Percentiles rank a stretch among this genome's conserved stretches.
These are phyloP conservation scores for Rubia balearica DNA, from an alignment of 305 asterid genomes.

Conservation along the genomic window DNA sequence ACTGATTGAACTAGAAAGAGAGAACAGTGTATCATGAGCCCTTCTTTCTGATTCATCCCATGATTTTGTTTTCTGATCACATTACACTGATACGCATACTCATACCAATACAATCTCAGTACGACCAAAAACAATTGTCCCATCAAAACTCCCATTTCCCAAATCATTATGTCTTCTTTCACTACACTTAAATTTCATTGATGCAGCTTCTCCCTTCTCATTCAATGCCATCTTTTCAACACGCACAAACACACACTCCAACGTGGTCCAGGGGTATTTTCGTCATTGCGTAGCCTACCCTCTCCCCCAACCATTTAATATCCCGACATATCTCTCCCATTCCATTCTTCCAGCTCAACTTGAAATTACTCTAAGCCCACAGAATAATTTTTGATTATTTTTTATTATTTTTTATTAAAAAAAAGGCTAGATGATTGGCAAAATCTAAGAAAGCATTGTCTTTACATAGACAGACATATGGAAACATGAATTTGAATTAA, in stretches of 20 bases:
- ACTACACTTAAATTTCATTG: slow-evolving; percentile 14
- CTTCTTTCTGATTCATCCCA: neutral
- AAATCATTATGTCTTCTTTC: neutral
- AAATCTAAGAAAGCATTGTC: too few species aligned
- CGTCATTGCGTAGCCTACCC: slow-evolving; percentile 5
- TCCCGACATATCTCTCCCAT: slow-evolving; percentile 28
- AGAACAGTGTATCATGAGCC: neutral
- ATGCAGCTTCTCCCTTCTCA: slow-evolving; percentile 18
- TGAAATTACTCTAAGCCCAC: neutral
- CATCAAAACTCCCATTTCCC: slow-evolving; percentile 16
- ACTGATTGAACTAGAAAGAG: too few species aligned
- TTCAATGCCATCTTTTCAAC: slow-evolving; percentile 18
- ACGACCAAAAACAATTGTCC: slow-evolving; percentile 25
- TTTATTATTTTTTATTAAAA: too few species aligned
- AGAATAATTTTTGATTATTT: neutral
- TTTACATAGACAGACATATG: too few species aligned
- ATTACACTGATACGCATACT: neutral
- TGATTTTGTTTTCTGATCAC: neutral
- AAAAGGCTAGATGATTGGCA: neutral
- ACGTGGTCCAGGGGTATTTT: slow-evolving; percentile 20
- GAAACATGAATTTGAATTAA: too few species aligned
- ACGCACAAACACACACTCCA: slow-evolving; percentile 5
- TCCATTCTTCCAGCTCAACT: slow-evolving; percentile 24
- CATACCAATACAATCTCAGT: neutral
- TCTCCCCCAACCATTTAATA: slow-evolving; percentile 24